Evolutionary conservation across 192 early-diverging fungal genomes (phyloP).

Genomic region (Rhizoclosmatium sp.): DNA sequence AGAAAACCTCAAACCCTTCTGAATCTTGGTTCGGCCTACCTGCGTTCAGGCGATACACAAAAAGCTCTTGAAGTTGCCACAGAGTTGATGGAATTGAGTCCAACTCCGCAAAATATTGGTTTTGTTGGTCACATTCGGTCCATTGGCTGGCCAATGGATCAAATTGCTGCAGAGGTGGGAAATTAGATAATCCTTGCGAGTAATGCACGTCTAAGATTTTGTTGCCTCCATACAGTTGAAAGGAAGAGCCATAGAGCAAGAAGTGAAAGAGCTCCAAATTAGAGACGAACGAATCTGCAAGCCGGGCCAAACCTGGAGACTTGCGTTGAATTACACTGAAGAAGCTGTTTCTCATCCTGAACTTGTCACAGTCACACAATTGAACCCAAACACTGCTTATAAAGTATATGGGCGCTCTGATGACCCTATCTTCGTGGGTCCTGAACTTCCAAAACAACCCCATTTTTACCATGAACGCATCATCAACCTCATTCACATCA

Average conservation of each 20-base stretch:
- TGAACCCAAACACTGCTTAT: conserved; percentile 26
- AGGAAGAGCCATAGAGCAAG: neutral
- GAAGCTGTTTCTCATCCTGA: conserved; percentile 22
- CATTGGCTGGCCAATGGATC: conserved; percentile 28
- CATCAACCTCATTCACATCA: conserved; percentile 21
- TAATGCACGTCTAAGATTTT: neutral
- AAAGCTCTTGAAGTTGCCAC: neutral
- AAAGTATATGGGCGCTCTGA: conserved; percentile 6
- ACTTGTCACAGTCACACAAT: neutral
- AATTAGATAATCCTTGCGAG: neutral
- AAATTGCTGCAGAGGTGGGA: neutral
- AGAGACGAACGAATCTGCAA: neutral
- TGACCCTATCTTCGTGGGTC: conserved; percentile 23
- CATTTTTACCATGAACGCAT: conserved; percentile 16
- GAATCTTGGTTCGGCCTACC: neutral
- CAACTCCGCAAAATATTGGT: neutral
- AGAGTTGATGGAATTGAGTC: neutral
- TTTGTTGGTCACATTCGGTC: conserved; percentile 17
- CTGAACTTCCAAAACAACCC: conserved; percentile 3
- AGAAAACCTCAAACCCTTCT: neutral
- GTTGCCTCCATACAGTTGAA: neutral
- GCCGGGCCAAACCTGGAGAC: conserved; percentile 2
- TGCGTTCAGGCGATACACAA: neutral
- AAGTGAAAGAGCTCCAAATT: neutral
- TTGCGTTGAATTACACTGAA: conserved; percentile 27